These are phyloP conservation scores for Tetrahymena thermophila DNA, from an alignment of 73 alveolate species.

Conservation along the genomic window DNA sequence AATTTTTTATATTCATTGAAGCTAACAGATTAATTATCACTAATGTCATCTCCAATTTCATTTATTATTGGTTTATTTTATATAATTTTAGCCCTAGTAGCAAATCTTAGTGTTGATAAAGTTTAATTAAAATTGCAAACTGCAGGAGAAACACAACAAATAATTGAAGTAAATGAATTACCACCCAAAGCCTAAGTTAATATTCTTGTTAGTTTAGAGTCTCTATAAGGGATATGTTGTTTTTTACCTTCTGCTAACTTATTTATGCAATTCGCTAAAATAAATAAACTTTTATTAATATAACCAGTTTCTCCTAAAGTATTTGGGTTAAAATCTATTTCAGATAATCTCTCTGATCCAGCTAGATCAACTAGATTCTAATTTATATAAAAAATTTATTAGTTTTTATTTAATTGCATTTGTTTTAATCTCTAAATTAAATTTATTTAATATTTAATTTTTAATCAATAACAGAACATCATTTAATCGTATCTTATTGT, in stretches of 20 bases:
- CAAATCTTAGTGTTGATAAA: conserved; percentile 88
- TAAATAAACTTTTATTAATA: conserved; percentile 80
- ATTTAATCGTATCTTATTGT: too few species aligned
- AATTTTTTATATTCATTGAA: not conserved
- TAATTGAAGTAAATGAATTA: conserved; percentile 78
- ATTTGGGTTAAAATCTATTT: conserved; percentile 41
- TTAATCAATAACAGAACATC: too few species aligned
- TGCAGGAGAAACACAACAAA: conserved; percentile 84
- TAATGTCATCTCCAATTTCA: conserved; percentile 47
- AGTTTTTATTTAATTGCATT: too few species aligned
- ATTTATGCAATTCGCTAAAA: conserved; percentile 73
- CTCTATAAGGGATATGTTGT: conserved; percentile 90
- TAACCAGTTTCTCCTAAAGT: conserved; percentile 78
- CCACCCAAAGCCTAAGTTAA: conserved; percentile 90
- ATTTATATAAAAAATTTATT: too few species aligned
- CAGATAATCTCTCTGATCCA: conserved; percentile 87
- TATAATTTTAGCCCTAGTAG: conserved; percentile 78
- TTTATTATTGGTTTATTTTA: conserved; percentile 65
- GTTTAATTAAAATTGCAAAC: conserved; percentile 63
- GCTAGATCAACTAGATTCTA: conserved; percentile 92
- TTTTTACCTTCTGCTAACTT: conserved; percentile 68
- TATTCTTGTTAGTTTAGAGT: conserved; percentile 82
- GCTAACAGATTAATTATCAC: not conserved
- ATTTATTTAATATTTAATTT: too few species aligned
- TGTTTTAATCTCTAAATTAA: too few species aligned